phyloP scores from a whole-genome alignment of 495 filamentous ascomycete genomes.

The Hypoxylon crocopeplum region DNA sequence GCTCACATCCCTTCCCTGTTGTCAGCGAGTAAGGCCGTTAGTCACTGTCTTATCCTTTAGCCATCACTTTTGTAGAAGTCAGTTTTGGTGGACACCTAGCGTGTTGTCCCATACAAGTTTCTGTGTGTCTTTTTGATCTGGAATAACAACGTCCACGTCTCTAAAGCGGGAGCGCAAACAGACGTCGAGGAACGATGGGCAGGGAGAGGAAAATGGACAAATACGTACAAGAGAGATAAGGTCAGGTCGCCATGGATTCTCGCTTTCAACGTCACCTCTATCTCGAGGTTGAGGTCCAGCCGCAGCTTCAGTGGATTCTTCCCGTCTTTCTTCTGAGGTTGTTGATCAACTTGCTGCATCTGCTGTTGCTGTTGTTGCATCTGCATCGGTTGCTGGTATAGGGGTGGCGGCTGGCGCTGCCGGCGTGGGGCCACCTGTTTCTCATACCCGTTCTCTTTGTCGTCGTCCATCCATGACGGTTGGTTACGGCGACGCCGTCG shows the following conservation, averaged over 20 bases:
- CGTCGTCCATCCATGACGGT: conserved; percentile 34
- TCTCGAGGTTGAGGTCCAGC: conserved; percentile 85
- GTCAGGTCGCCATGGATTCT: conserved; percentile 92
- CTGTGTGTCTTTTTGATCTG: not conserved
- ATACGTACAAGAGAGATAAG: conserved; percentile 78
- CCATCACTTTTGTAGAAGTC: conserved; percentile 27
- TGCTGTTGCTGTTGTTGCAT: conserved; percentile 57
- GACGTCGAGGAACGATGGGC: conserved; percentile 6
- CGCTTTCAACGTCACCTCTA: conserved; percentile 89
- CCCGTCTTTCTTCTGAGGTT: conserved; percentile 50
- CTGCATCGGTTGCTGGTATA: conserved; percentile 43
- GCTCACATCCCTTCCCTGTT: conserved; percentile 30
- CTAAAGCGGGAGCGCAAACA: not conserved
- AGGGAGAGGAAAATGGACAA: not conserved
- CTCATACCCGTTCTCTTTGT: conserved; percentile 33
- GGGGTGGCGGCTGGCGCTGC: conserved; percentile 54
- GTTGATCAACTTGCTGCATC: conserved; percentile 50
- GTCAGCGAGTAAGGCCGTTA: conserved; percentile 21
- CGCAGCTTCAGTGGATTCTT: conserved; percentile 77
- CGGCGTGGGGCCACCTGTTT: conserved; percentile 36
- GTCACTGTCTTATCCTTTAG: conserved; percentile 18
- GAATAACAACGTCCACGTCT: not conserved
- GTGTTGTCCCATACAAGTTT: conserved; percentile 1
- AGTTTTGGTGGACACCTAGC: conserved; percentile 20
- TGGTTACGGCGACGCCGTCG: conserved; percentile 39